Percentiles rank a stretch among this genome's conserved stretches.
These are phyloP conservation scores for Baudoinia panamericana DNA, from an alignment of 495 filamentous ascomycete species.

Conservation along the genomic window DNA sequence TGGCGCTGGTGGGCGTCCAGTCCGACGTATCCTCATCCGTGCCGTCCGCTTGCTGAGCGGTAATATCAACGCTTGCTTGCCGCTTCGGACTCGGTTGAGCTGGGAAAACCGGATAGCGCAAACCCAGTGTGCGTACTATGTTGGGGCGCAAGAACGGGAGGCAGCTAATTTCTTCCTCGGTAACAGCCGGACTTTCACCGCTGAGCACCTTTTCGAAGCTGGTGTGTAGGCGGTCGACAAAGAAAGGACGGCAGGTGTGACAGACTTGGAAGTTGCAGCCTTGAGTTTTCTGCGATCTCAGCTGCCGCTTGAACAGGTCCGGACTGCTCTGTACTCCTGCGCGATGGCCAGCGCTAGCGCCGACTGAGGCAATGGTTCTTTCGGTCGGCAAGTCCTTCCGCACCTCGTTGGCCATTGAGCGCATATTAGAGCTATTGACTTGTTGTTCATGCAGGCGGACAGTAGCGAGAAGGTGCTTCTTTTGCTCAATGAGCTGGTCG, in stretches of 20 bases:
- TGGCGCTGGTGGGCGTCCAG: constrained; percentile 16
- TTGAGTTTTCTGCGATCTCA: no score
- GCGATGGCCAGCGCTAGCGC: no score
- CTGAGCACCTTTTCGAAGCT: constrained; percentile 26
- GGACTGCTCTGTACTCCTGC: no score
- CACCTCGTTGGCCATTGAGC: no score
- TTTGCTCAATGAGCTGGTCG: constrained; percentile 21
- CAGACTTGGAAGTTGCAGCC: constrained; percentile 25
- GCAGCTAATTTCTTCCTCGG: constrained; percentile 15
- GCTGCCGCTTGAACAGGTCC: no score
- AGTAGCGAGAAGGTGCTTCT: constrained; percentile 12
- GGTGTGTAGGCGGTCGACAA: constrained; percentile 27
- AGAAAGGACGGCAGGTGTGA: constrained; percentile 29
- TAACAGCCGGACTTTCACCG: constrained; percentile 18
- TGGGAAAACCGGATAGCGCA: constrained; percentile 1
- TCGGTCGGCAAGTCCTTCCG: no score
- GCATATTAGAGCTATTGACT: no score
- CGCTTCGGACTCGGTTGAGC: neutral
- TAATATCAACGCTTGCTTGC: neutral
- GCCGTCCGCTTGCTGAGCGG: constrained; percentile 5
- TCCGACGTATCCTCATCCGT: constrained; percentile 7
- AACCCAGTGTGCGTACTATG: constrained; percentile 21
- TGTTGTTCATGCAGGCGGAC: constrained; percentile 4
- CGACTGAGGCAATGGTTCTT: no score
- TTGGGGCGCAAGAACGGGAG: constrained; percentile 21